Conservation (phyloP, 2,329 filamentous ascomycete species). For the Sarocladium kiliense region DNA sequence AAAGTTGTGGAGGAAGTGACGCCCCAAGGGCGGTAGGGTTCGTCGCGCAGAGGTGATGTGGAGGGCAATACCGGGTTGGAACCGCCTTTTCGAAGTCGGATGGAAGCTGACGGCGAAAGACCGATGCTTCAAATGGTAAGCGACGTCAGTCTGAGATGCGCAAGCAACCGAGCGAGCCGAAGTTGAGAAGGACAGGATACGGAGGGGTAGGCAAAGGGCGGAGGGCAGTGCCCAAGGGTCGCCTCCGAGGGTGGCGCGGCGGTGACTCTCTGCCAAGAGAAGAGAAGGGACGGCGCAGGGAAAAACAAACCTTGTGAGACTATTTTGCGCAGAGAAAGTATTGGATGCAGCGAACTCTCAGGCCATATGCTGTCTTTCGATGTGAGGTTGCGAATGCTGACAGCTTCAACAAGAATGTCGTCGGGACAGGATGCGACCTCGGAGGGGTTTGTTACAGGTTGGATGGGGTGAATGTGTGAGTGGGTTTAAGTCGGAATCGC, state of each 20-base stretch:
- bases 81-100: background rate
- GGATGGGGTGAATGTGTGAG: slow-evolving; percentile 6
- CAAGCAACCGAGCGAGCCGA: slow-evolving; percentile 7
- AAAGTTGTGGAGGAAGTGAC: background rate
- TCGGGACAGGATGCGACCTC: slow-evolving; percentile 1
- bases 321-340: background rate
- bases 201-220: slow-evolving; percentile 8
- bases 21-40: slow-evolving; percentile 2
- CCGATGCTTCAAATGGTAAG: background rate
- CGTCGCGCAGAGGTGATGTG: background rate
- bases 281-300: background rate
- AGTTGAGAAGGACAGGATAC: background rate
- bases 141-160: slow-evolving; percentile 3
- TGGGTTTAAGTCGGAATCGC: background rate
- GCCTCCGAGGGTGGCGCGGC: background rate
- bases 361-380: background rate
- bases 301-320: background rate
- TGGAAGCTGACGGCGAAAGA: background rate
- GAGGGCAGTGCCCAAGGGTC: slow-evolving; percentile 5
- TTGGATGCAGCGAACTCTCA: background rate
- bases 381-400: background rate
- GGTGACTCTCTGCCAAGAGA: background rate
- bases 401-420: background rate
- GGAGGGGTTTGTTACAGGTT: slow-evolving; percentile 5
- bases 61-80: background rate